phyloP scores from a whole-genome alignment of 257 asterid genomes.

The Linderniella brevidens region DNA sequence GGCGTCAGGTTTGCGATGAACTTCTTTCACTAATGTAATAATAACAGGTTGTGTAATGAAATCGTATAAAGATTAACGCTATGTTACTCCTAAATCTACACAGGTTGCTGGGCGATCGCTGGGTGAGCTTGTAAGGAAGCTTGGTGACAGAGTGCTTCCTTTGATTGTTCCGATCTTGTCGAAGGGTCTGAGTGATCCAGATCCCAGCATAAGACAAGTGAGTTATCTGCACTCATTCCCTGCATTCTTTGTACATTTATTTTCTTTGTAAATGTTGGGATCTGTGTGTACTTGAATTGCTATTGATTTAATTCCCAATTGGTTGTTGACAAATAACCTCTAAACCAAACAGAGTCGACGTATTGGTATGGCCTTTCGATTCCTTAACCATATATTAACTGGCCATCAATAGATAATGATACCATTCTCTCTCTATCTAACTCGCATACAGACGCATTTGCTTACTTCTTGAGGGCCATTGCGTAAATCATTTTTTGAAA shows the following conservation, averaged over 20 bases:
- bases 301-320: slow-evolving; percentile 3
- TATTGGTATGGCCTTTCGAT: too few species aligned
- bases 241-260: not conserved
- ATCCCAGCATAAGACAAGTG: slow-evolving; percentile 91
- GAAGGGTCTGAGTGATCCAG: slow-evolving; percentile 60
- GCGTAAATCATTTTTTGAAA: slow-evolving; percentile 4
- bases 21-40: slow-evolving; percentile 9
- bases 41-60: slow-evolving; percentile 1
- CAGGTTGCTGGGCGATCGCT: slow-evolving; percentile 93
- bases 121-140: slow-evolving; percentile 99
- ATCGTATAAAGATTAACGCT: not conserved
- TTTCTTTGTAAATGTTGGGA: not conserved
- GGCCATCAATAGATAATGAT: too few species aligned
- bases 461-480: not conserved
- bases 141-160: slow-evolving; percentile 98
- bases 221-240: slow-evolving; percentile 7
- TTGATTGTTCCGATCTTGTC: slow-evolving; percentile 80
- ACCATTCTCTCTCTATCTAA: too few species aligned
- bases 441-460: not conserved
- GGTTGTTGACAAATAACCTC: not conserved
- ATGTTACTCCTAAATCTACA: slow-evolving; percentile 10
- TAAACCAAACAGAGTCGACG: too few species aligned
- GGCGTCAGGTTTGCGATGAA: slow-evolving; percentile 61
- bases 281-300: slow-evolving; percentile 9
- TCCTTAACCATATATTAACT: too few species aligned